Evolutionary conservation across 2,329 filamentous ascomycete genomes (phyloP).

Genomic region (Stagonosporopsis vannaccii): DNA sequence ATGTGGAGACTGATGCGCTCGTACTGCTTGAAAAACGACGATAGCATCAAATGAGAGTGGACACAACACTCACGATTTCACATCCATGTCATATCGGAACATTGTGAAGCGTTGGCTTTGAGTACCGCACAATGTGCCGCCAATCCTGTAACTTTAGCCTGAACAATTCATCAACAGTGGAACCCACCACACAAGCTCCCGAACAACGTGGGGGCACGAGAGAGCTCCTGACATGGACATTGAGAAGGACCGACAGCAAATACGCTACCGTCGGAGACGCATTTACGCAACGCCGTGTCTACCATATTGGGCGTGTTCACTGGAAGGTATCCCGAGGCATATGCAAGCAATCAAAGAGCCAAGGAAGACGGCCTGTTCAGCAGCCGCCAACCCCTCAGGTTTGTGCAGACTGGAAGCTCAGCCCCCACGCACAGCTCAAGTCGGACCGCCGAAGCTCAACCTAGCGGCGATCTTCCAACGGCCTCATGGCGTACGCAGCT

Average conservation of each 20-base stretch:
- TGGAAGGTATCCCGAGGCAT: conserved; percentile 15
- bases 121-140: neutral
- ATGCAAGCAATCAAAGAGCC: neutral
- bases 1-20: conserved; percentile 1
- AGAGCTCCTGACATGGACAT: neutral
- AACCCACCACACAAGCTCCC: conserved; percentile 10
- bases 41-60: neutral
- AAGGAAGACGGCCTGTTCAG: conserved; percentile 1
- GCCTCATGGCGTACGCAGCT: conserved; percentile 2
- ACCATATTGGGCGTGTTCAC: neutral
- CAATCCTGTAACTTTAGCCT: conserved; percentile 12
- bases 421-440: conserved; percentile 17
- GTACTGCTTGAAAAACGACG: neutral
- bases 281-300: conserved; percentile 1
- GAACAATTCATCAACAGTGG: conserved; percentile 8
- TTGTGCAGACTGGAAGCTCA: conserved; percentile 13
- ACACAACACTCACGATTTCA: neutral
- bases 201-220: conserved; percentile 10
- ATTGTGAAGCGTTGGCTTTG: neutral
- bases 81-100: neutral
- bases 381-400: conserved; percentile 11
- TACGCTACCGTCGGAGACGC: conserved; percentile 12
- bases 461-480: conserved; percentile 17
- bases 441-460: conserved; percentile 11
- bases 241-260: conserved; percentile 1